Base-by-base conservation (phyloP, 768 basidiomycete genomes). In the Leccinellum albellum region DNA sequence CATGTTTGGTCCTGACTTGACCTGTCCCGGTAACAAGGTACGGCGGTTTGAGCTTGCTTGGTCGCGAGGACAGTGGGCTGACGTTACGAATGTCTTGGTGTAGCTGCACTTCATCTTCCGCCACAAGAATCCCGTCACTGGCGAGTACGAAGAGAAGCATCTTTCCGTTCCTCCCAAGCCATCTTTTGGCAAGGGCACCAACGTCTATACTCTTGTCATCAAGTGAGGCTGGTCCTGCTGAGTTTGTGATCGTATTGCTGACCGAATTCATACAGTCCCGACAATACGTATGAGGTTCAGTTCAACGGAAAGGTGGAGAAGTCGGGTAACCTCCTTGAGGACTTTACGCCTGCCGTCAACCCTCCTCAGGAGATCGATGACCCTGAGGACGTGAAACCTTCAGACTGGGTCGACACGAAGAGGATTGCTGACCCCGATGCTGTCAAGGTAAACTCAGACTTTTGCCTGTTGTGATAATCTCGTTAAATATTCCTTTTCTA, bases 51-150 rank as follows among this genome's bases (percentile, higher is more conserved):
- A 23, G 8, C 26, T 3, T 32, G n/a, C 6, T 3, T 10, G 3
- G 13, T 17, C 1, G 26, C n/a, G n/a, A n/a, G n/a, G n/a, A n/a
- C n/a, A n/a, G n/a, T 8, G 6, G 55, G 26, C 57, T 62, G 50
- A 64, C 33, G 24, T 46, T 28, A 28, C 35, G 12, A 49, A 32
- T 21, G 23, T 3, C 45, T 4, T 51, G 40, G 15, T 17, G 28
- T 68, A 95, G 91, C 79, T 98, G 51, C 97, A 99, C 82, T 98
- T 99, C 76, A 99, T 99, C 77, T 96, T 99, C 92, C 91, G 94
- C 66, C 90, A 98, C 82, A 86, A 88, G 79, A 95, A 85, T 79
- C 96, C 97, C 33, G 82, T 89, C 66, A 92, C 89, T 46, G 92
- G 92, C 65, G 93, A 94, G 68, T 84, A 82, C 62, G 97, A 98